Evolutionary conservation across 192 early-diverging fungal species (phyloP), one percentile per base, ranked within the genome.

Genomic region (Backusella luteola): DNA sequence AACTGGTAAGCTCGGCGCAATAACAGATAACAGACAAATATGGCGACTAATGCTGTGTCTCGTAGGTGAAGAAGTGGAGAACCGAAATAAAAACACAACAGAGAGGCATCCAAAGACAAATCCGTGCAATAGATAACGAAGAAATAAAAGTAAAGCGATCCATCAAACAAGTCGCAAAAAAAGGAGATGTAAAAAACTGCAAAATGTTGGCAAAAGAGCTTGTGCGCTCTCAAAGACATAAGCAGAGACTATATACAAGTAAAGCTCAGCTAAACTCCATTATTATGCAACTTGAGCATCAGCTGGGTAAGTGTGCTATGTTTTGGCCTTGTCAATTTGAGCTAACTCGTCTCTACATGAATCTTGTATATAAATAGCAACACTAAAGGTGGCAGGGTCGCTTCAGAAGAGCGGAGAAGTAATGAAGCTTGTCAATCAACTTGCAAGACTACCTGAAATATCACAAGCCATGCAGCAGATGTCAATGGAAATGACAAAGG

Each of bases 401-500:
- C 77, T 99, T 70, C 89, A 96, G 76, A 95, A 96, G 85, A 93
- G 90, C 67, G 93, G 93, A 4, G 90, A 94, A 75, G 89, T 98
- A 23, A 98, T 99, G 98, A 90, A 93, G 53, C 77, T 92, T 38
- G 95, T 99, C 39, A 98, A 99, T 82, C 86, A 85, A 75, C 82
- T 99, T 17, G 88, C 96, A 77, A 91, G 91, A 75, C 79, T 99
- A 44, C 96, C 96, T 34, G 90, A 96, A 84, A 89, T 99, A 42
- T 89, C 92, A 63, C 76, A 87, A 32, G 87, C 90, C 15, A 93
- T 99, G 91, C 92, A 93, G 79, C 95, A 98, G 86, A 92, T 99
- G 92, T 91, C 92, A 11, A 91, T 84, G 87, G 98, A 99, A 83
- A 97, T 99, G 98, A 96, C 94, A 84, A 97, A 93, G 95, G 95